Conservation (phyloP, 2,329 filamentous ascomycete species). For the Talaromyces sp. region DNA sequence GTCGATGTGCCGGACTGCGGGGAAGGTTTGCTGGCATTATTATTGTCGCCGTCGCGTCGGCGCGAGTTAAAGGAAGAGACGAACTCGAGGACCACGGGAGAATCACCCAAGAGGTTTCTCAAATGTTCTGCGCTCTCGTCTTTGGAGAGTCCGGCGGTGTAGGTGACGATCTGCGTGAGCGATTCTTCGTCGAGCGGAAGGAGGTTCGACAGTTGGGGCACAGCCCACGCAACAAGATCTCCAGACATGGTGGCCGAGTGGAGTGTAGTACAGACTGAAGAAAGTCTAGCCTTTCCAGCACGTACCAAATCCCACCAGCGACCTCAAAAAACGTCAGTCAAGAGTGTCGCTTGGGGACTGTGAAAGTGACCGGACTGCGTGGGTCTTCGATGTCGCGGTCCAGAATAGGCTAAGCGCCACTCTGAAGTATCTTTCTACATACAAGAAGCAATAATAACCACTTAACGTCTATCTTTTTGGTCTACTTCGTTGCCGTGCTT, state of each 20-base stretch:
- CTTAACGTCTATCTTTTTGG: no score
- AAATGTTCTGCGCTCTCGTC: constrained; percentile 77
- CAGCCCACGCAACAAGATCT: constrained; percentile 48
- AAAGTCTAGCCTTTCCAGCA: neutral
- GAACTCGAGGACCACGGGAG: constrained; percentile 66
- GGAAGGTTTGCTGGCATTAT: constrained; percentile 10
- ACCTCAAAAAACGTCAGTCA: neutral
- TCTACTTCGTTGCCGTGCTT: no score
- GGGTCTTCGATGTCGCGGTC: neutral
- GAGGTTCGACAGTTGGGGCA: constrained; percentile 69
- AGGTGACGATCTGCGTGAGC: constrained; percentile 76
- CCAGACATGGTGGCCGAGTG: constrained; percentile 20
- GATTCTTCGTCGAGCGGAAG: constrained; percentile 81
- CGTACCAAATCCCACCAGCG: neutral
- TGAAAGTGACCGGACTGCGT: neutral
- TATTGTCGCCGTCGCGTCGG: constrained; percentile 34
- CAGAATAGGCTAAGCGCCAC: neutral
- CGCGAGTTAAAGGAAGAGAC: constrained; percentile 70
- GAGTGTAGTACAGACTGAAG: neutral
- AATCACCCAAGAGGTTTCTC: constrained; percentile 80
- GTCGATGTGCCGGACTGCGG: constrained; percentile 8
- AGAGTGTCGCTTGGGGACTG: neutral
- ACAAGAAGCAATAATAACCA: neutral
- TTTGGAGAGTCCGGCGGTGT: constrained; percentile 70
- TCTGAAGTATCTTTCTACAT: neutral